Conservation (phyloP, 2,329 filamentous ascomycete genomes). For the Reticulascus tulasneorum region DNA sequence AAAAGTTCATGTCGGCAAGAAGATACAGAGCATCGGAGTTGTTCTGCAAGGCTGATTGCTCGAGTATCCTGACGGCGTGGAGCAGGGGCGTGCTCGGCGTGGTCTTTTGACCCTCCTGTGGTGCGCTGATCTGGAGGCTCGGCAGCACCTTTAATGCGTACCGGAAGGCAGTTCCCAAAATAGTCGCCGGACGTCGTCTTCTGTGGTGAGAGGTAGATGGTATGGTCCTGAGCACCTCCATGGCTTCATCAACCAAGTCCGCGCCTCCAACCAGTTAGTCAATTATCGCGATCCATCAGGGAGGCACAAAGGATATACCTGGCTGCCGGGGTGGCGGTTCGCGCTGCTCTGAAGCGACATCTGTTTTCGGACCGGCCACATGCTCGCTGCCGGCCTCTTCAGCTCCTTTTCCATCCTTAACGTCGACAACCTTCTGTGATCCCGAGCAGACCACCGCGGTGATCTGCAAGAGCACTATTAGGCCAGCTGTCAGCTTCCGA, state of each 20-base stretch:
- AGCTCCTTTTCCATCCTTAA: constrained; percentile 23
- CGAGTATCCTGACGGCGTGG: constrained; percentile 48
- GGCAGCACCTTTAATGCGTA: constrained; percentile 46
- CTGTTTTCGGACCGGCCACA: constrained; percentile 25
- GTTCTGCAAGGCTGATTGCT: constrained; percentile 49
- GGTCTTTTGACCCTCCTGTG: constrained; percentile 34
- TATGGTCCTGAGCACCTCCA: constrained; percentile 46
- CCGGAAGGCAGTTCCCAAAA: constrained; percentile 39
- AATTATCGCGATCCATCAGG: constrained; percentile 4
- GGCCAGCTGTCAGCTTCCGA: constrained; percentile 6
- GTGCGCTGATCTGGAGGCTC: constrained; percentile 43
- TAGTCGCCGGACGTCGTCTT: constrained; percentile 37
- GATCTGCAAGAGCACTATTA: constrained; percentile 45
- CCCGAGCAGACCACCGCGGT: constrained; percentile 32
- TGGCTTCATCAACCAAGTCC: constrained; percentile 50
- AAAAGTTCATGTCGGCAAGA: constrained; percentile 92
- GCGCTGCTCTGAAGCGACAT: constrained; percentile 23
- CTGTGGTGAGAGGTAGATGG: constrained; percentile 40
- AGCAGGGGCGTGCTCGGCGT: constrained; percentile 39
- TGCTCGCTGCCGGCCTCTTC: constrained; percentile 26
- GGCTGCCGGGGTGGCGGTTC: constrained; percentile 27
- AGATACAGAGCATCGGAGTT: constrained; percentile 84
- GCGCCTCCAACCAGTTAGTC: constrained; percentile 33
- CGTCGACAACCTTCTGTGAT: constrained; percentile 32
- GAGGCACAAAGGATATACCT: constrained; percentile 24